Conservation (phyloP, 1,284 basidiomycete species). For the Cryptococcus sp. region DNA sequence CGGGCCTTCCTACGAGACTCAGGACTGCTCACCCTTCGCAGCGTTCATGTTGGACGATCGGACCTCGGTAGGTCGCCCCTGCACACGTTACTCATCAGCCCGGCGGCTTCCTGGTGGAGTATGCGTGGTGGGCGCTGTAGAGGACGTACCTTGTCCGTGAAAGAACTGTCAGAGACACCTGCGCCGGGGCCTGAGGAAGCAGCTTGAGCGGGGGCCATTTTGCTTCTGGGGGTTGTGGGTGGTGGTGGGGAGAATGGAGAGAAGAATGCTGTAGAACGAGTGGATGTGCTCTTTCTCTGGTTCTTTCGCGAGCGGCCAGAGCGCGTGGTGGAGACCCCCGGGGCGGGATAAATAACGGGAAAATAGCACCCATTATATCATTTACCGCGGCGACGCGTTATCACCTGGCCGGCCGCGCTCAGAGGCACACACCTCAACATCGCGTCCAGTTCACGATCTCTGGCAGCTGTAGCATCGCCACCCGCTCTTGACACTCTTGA, state of each 20-base stretch:
- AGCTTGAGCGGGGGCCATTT: constrained; percentile 26
- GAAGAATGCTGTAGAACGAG: constrained; percentile 3
- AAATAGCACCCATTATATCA: constrained; percentile 4
- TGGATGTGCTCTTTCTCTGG: background rate
- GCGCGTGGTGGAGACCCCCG: constrained; percentile 5
- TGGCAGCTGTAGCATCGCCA: background rate
- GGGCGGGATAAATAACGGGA: constrained; percentile 14
- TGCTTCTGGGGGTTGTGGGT: constrained; percentile 6
- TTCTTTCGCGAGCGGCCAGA: constrained; percentile 8
- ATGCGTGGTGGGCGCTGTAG: background rate
- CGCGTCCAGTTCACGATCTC: no score
- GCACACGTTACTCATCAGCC: background rate
- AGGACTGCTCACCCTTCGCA: constrained; percentile 69
- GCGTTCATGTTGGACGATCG: constrained; percentile 93
- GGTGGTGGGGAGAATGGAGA: background rate
- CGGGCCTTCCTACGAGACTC: background rate
- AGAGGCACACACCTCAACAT: no score
- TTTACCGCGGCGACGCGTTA: background rate
- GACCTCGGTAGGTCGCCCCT: constrained; percentile 63
- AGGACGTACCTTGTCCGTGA: constrained; percentile 45
- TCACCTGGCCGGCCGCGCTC: no score
- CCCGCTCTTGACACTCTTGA: background rate
- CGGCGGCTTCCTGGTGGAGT: background rate
- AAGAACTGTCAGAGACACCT: constrained; percentile 36
- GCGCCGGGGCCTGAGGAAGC: constrained; percentile 21